Percentiles rank a stretch among this genome's conserved stretches.
These are phyloP conservation scores for Suhomyces taliae DNA, from an alignment of 1,139 yeast genomes.

Conservation along the genomic window DNA sequence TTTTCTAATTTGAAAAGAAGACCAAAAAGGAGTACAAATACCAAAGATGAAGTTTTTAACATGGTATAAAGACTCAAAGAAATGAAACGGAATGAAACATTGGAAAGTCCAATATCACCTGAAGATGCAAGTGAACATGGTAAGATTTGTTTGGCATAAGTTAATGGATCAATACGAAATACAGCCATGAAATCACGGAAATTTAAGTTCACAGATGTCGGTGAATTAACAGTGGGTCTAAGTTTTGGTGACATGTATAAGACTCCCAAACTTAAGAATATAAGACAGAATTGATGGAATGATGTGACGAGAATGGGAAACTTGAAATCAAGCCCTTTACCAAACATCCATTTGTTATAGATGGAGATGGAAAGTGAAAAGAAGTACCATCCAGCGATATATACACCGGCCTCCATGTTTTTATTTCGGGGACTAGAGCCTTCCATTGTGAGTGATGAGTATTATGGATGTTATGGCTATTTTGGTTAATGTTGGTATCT, in stretches of 20 bases:
- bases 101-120: conserved; percentile 92
- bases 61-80: conserved; percentile 88
- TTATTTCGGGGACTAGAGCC: not conserved
- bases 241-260: conserved; percentile 49
- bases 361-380: conserved; percentile 77
- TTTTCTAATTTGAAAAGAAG: conserved; percentile 74
- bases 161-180: conserved; percentile 20
- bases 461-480: not conserved
- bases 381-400: conserved; percentile 51
- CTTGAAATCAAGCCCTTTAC: conserved; percentile 66
- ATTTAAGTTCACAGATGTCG: conserved; percentile 3
- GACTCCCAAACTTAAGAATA: conserved; percentile 44
- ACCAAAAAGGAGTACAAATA: conserved; percentile 86
- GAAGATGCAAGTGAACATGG: conserved; percentile 90
- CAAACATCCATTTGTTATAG: conserved; percentile 98
- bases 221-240: conserved; percentile 36
- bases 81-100: conserved; percentile 75
- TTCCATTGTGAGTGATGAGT: not conserved
- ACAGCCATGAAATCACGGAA: conserved; percentile 14
- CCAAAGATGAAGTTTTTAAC: conserved; percentile 82
- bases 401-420: conserved; percentile 17
- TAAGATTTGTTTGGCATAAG: conserved; percentile 56
- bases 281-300: conserved; percentile 77
- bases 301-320: conserved; percentile 85
- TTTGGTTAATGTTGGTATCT: not conserved